Evolutionary conservation across 1,284 basidiomycete species (phyloP).

Genomic region (Rhodotorula mucilaginosa): DNA sequence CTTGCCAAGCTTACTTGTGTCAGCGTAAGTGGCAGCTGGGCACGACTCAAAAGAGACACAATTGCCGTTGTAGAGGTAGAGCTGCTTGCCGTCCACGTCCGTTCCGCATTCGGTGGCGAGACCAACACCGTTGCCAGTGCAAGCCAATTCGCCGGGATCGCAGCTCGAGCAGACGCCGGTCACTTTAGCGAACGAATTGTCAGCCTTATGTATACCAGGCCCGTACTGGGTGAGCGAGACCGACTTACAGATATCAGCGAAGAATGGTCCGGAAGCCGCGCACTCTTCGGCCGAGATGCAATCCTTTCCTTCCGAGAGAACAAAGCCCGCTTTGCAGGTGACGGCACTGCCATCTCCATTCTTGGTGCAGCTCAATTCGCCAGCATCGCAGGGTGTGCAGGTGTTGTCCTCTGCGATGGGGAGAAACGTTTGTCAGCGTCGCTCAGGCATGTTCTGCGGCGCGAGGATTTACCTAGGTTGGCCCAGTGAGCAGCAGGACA

Average conservation of each 20-base stretch:
- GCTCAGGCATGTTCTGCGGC: neutral
- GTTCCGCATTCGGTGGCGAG: neutral
- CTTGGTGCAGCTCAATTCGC: neutral
- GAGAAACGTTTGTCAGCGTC: neutral
- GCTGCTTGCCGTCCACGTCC: neutral
- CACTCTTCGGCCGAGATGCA: neutral
- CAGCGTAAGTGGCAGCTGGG: neutral
- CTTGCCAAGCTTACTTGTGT: neutral
- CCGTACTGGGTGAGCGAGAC: neutral
- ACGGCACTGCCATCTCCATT: neutral
- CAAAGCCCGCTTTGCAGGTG: neutral
- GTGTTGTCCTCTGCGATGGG: neutral
- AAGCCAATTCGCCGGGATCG: neutral
- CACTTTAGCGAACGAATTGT: neutral
- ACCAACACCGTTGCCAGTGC: neutral
- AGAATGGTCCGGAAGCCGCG: neutral
- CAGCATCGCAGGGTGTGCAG: neutral
- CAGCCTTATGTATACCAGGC: neutral
- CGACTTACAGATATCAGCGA: neutral
- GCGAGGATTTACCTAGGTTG: neutral
- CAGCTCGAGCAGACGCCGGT: neutral
- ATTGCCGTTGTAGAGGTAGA: constrained; percentile 3
- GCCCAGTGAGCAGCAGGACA: neutral
- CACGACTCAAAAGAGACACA: neutral
- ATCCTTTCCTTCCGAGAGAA: neutral